These are phyloP conservation scores for Lithospermum erythrorhizon DNA, from an alignment of 257 asterid genomes.

Conservation along the genomic window DNA sequence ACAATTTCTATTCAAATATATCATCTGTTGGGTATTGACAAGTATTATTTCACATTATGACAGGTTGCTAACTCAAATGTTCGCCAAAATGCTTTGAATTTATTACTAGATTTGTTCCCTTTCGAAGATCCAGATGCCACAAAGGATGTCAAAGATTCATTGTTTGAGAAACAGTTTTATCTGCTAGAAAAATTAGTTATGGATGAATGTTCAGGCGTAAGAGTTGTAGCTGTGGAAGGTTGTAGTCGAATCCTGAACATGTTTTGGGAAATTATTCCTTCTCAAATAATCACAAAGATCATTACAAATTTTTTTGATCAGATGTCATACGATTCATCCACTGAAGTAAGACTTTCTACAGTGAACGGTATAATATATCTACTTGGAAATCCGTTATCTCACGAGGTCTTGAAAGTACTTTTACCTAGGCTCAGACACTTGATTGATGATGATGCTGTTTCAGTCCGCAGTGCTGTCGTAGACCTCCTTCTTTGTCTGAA, in stretches of 20 bases:
- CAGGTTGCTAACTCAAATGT: constrained; percentile 96
- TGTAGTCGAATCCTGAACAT: constrained; percentile 70
- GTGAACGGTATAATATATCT: constrained; percentile 70
- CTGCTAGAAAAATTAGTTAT: constrained; percentile 66
- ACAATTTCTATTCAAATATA: neutral
- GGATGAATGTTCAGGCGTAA: constrained; percentile 85
- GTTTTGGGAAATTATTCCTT: constrained; percentile 95
- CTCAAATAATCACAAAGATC: constrained; percentile 62
- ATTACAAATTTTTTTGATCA: constrained; percentile 56
- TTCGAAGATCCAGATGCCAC: constrained; percentile 89
- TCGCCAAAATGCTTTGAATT: constrained; percentile 81
- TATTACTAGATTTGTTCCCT: constrained; percentile 82
- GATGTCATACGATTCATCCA: constrained; percentile 60
- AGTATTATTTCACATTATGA: constrained; percentile 3
- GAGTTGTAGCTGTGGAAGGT: constrained; percentile 97
- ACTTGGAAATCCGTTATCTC: constrained; percentile 89
- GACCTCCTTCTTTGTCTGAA: constrained; percentile 78
- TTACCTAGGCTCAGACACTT: constrained; percentile 76
- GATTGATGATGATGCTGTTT: constrained; percentile 51
- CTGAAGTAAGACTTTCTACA: constrained; percentile 87
- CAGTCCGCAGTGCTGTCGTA: constrained; percentile 57
- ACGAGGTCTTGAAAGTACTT: constrained; percentile 91
- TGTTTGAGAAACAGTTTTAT: constrained; percentile 71
- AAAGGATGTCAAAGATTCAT: constrained; percentile 70
- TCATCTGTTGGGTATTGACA: neutral